Base-by-base conservation (phyloP, 208 protist genomes). In the Sergeia podlipaevii region DNA sequence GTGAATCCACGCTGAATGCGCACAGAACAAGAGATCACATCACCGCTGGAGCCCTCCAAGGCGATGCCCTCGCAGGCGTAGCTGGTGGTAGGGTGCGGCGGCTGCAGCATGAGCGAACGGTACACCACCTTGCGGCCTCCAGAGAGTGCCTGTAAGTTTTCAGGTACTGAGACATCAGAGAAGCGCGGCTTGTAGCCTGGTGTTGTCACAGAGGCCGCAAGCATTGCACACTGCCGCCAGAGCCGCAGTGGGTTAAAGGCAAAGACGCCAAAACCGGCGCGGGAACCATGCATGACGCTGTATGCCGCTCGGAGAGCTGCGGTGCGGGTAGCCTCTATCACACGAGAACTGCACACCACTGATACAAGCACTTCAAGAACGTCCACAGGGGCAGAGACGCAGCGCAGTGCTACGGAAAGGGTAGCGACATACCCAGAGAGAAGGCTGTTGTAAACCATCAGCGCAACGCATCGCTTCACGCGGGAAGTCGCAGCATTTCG, bases 1-100 rank as follows among this genome's bases (percentile, higher is more conserved):
- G 44, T 47, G 46, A 74, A 76, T 29, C 63, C 65, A 18, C 86
- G 82, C 44, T 86, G 74, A 4, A 94, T 7, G 23, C 80, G 73
- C 24, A 79, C 74, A 27, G 81, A 83, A 46, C 89, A 85, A 11
- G 74, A 74, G 1, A 93, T 74, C n/a, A 71, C 44, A 13, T 93
- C 77, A 6, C 79, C 74, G n/a, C 65, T 18, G 11, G 64, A 78
- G 46, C 78, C 79, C 32, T 82, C 69, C 20, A 93, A 39, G 15
- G 65, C 61, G 42, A 92, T 89, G 8, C 78, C 80, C 26, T 77
- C 70, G 21, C 60, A 65, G 7, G 80, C 80, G 74, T 74, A 80
- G 32, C 49, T 71, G 0, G 45, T 62, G 37, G 65, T 65, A 18
- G 56, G 59, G 28, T 64, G 63, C 10, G 49, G 15, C 30, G 47